phyloP scores from a whole-genome alignment of 805 yeast genomes.

The Candida montana region DNA sequence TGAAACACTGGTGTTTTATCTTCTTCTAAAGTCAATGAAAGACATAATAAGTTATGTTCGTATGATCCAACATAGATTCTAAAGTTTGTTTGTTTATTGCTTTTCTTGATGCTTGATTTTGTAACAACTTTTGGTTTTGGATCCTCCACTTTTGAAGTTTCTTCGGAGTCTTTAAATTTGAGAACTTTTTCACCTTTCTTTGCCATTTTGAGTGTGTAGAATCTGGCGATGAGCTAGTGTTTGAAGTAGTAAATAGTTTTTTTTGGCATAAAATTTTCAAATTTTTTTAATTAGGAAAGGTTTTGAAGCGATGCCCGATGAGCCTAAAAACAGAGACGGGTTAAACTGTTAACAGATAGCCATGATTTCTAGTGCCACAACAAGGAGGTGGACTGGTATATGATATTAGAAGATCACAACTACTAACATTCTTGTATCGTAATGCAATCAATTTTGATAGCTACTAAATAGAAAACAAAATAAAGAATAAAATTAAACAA shows the following conservation, averaged over 20 bases:
- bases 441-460: no score
- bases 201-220: no score
- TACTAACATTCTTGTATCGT: no score
- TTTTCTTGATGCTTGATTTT: neutral
- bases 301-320: constrained; percentile 1
- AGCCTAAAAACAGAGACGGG: no score
- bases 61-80: constrained; percentile 92
- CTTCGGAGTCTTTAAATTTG: constrained; percentile 3
- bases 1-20: constrained; percentile 63
- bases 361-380: no score
- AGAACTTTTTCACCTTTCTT: constrained; percentile 11
- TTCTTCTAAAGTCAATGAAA: constrained; percentile 62
- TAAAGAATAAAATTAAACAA: no score
- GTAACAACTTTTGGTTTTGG: constrained; percentile 21
- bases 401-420: no score
- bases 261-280: constrained; percentile 7
- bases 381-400: no score
- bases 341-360: no score
- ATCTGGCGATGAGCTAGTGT: neutral
- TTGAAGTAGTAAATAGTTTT: no score
- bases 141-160: neutral
- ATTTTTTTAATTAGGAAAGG: neutral
- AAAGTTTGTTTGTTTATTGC: constrained; percentile 31
- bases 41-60: constrained; percentile 85
- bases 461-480: no score